A percentile compares a stretch with the other conserved stretches of the same genome.
These are phyloP conservation scores for Acacia acuminata DNA, from an alignment of 306 rosid species.

Conservation along the genomic window DNA sequence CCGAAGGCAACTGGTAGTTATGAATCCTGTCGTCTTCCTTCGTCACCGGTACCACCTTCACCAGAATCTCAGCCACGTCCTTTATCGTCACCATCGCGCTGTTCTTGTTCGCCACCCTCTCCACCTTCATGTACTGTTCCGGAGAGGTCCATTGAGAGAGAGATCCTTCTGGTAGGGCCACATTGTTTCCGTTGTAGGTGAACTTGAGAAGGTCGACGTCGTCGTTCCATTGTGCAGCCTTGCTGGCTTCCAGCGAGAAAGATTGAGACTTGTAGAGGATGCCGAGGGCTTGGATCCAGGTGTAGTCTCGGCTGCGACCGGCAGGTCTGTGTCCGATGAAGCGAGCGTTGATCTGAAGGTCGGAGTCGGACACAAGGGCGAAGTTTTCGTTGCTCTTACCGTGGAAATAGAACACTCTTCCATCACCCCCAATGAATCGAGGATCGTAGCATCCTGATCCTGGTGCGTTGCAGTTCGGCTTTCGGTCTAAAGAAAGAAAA, in stretches of 20 bases:
- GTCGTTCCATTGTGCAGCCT: constrained; percentile 30
- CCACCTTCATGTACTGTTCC: constrained; percentile 28
- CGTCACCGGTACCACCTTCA: constrained; percentile 50
- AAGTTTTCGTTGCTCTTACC: constrained; percentile 48
- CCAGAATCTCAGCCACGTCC: constrained; percentile 43
- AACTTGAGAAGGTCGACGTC: constrained; percentile 38
- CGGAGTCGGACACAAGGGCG: constrained; percentile 38
- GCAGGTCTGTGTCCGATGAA: constrained; percentile 48
- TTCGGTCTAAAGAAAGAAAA: constrained; percentile 17
- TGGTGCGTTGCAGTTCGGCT: constrained; percentile 55
- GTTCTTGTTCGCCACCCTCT: constrained; percentile 42
- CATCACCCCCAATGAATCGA: constrained; percentile 54
- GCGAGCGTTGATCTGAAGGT: constrained; percentile 50
- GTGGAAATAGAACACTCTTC: constrained; percentile 53
- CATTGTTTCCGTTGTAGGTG: constrained; percentile 31
- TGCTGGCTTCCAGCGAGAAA: constrained; percentile 47
- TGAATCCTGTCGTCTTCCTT: constrained; percentile 52
- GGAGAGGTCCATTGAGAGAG: constrained; percentile 41
- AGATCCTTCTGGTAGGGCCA: constrained; percentile 23
- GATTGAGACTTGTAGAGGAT: constrained; percentile 29
- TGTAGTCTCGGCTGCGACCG: constrained; percentile 37
- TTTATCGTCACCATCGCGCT: constrained; percentile 32
- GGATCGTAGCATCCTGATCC: constrained; percentile 60
- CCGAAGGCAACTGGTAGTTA: constrained; percentile 39
- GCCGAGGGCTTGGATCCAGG: constrained; percentile 31